Evolutionary conservation across 305 asterid species (phyloP), one percentile per base, ranked within the genome.

Genomic region (Petunia hybrid): DNA sequence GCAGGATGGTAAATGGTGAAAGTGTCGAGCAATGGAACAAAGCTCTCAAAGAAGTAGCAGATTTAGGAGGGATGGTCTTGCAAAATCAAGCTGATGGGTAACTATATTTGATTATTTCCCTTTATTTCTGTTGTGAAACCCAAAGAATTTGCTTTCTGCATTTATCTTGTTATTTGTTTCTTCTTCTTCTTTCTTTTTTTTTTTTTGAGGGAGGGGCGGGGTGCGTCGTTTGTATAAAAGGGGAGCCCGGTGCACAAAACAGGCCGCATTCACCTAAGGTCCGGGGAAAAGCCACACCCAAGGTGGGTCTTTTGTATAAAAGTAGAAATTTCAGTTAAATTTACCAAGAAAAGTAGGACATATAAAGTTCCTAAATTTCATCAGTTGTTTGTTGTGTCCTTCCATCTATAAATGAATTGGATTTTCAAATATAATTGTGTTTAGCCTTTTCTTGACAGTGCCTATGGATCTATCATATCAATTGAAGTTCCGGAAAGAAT

Each of bases 41-140:
- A 69, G 76, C 76, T 13, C 53, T 69, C 4, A n/a, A 56, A 39
- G 76, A 69, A 43, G 76, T n/a, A 40, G 76, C 76, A 69, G 57
- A 41, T 22, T 22, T 22, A 22, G 31, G 31, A 22, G 31, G 31
- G 31, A 22, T 22, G 31, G 31, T 22, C 31, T 43, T 69, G 36
- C 41, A 69, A 69, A 43, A 69, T 69, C 51, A 22, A 22, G 31
- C 31, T 22, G 31, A 22, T 22, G 31, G 36, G 76, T 46, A 48
- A 74, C 31, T 22, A 22, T 22, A 22, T 22, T 22, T 22, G 31
- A 22, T 22, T 22, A 22, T 22, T 22, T 22, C 31, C 31, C 31
- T 10, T 36, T 8, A 4, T 31, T 61, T 8, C 41, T 61, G 3
- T 61, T 61, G 67, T 31, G 6, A 65, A 16, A 65, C 12, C 7